Percentiles rank a stretch among this genome's conserved stretches.
Conservation (phyloP, 495 filamentous ascomycete genomes). For the Clohesyomyces aquaticus region DNA sequence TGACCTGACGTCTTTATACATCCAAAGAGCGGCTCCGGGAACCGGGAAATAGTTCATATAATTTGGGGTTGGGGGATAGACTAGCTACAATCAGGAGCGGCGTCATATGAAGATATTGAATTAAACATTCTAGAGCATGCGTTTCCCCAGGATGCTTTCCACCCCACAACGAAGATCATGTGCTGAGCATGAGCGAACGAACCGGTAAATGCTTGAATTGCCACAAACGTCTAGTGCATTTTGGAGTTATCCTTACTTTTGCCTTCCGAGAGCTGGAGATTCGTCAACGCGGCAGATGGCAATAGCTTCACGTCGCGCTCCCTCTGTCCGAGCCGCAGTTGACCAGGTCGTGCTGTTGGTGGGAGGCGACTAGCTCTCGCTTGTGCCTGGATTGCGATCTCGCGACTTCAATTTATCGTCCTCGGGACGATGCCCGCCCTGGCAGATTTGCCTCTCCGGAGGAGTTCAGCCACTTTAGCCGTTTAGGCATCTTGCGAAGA, state of each 20-base stretch:
- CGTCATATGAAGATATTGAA: neutral
- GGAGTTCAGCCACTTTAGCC: neutral
- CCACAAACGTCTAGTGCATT: neutral
- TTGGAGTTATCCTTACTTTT: neutral
- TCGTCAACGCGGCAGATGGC: too few relatives aligned
- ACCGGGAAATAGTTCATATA: neutral
- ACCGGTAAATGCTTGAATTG: conserved; percentile 5
- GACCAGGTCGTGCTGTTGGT: neutral
- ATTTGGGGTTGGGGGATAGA: neutral
- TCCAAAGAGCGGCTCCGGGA: neutral
- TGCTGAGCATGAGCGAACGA: conserved; percentile 2
- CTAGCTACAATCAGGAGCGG: neutral
- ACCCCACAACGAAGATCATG: neutral
- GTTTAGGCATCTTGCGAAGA: neutral
- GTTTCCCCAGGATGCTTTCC: neutral
- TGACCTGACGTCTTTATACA: conserved; percentile 8
- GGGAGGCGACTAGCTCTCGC: neutral
- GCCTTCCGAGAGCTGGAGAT: too few relatives aligned
- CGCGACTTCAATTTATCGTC: neutral
- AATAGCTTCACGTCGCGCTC: neutral
- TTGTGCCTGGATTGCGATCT: neutral
- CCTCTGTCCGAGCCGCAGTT: neutral
- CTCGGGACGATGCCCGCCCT: neutral
- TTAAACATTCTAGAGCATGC: neutral
- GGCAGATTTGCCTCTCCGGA: neutral